Base-by-base conservation (phyloP, 2,329 filamentous ascomycete genomes). In the Fusarium avenaceum region DNA sequence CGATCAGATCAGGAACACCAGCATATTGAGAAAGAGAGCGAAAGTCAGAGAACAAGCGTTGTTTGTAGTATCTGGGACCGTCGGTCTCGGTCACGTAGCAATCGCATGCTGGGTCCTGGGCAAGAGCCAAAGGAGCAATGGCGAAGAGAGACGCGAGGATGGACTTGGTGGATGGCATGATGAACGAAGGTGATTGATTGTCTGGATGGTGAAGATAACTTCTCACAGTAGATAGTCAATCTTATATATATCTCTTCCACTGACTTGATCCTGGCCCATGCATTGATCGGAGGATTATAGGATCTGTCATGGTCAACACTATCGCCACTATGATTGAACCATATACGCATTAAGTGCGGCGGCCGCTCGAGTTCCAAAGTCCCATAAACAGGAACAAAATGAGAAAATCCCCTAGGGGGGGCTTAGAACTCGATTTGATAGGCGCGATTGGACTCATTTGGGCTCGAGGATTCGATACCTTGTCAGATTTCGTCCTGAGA, bases 1-100 rank as follows among this genome's bases (percentile, higher is more conserved):
- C 45, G 60, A 81, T 71, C 50, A 76, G 59, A 4, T 63, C 32
- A 5, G 81, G 80, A 1, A 76, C 74, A 19, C 71, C 56, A n/a
- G 72, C 72, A 38, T 74, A 63, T 20, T 74, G 53, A 5, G 69
- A 67, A 0, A 77, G 66, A 10, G 69, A 74, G n/a, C 76, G 75
- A 64, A 76, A 77, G 69, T 77, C 76, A 59, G 68, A 74, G 59
- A 76, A 77, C 15, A 67, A 59, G 43, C 76, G 74, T 19, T 57
- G 56, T 6, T 55, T 57, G 57, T 70, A 77, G 63, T 76, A 76
- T 10, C 62, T 68, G 8, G 74, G 69, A 20, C 55, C 64, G 19
- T 62, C 57, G 11, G 72, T 73, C 20, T 74, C 67, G 9, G 66
- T 74, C 17, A 76, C 55, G n/a, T 75, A 77, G 52, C 76, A 77